Base-by-base conservation (phyloP, 805 yeast genomes). In the Candida oleophila region DNA sequence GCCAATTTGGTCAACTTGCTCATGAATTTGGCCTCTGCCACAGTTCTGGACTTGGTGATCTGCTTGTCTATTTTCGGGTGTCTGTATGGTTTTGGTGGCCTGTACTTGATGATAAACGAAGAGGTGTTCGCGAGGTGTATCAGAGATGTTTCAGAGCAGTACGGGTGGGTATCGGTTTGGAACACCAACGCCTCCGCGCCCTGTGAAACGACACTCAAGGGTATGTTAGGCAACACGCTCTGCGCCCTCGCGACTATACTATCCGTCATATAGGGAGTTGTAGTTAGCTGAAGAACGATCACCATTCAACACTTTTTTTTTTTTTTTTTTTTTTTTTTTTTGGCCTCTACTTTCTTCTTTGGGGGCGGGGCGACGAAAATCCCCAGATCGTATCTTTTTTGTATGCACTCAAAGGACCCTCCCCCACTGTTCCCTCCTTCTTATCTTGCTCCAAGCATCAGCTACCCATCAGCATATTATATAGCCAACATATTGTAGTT, bases 151-250 rank as follows among this genome's bases (percentile, higher is more conserved):
- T 49, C 48, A 1, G 54, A 22, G 21, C 75, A 57, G 59, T 85
- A 89, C 21, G 96, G 96, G 62, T 89, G 96, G 2, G 60, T 60
- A 1, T 62, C 49, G 0, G 92, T 76, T 11, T 71, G 61, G 62
- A 87, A 87, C 2, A 89, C 90, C 9, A 89, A 73, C 0, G 96
- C 96, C 62, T 89, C 97, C 1, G 97, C 97, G 21, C 97, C 97
- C 59, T 89, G 97, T 0, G 95, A 87, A 2, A 89, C 69, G 22
- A 80, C 69, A 1, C 63, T 57, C 3, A 85, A 59, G 0, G 82
- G 80, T 4, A 84, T 69, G 37, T 76, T 69, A 1, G 78, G 75
- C 19, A 85, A 59, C 19, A 73, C 65, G 0, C 53, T 37, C 41
- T 73, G 65, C 0, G 81, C 83, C 30, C 56, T 61, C 2, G 58